Evolutionary conservation across 805 yeast species (phyloP).

Genomic region (Candida sithepensis): DNA sequence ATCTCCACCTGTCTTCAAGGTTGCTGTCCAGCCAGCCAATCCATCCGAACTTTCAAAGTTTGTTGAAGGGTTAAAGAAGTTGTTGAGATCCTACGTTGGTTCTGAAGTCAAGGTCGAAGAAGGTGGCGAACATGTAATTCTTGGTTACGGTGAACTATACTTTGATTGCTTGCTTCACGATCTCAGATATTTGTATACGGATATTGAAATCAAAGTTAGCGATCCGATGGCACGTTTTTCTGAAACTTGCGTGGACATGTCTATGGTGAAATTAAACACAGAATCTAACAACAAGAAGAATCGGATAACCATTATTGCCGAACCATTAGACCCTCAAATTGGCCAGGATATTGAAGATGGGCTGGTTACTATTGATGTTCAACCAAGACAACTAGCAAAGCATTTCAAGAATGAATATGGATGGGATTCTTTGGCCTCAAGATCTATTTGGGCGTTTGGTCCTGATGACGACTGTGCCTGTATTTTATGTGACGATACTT

Average conservation of each 20-base stretch:
- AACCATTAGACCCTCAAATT: constrained; percentile 61
- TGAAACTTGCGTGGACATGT: constrained; percentile 67
- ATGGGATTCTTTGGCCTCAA: constrained; percentile 83
- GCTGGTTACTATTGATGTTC: constrained; percentile 27
- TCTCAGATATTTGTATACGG: constrained; percentile 58
- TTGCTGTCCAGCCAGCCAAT: constrained; percentile 76
- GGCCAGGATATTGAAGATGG: constrained; percentile 54
- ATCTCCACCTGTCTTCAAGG: constrained; percentile 61
- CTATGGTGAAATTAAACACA: constrained; percentile 65
- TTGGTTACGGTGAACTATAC: constrained; percentile 85
- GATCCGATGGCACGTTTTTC: constrained; percentile 78
- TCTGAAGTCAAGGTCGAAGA: constrained; percentile 73
- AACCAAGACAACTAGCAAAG: constrained; percentile 46
- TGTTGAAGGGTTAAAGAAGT: constrained; percentile 61
- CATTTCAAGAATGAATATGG: constrained; percentile 52
- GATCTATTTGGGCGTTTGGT: constrained; percentile 79
- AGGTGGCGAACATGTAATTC: constrained; percentile 78
- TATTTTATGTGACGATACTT: constrained; percentile 61
- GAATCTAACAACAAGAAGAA: constrained; percentile 53
- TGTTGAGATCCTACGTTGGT: constrained; percentile 63
- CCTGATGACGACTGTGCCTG: constrained; percentile 56
- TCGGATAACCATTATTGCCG: constrained; percentile 67
- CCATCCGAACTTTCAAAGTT: constrained; percentile 78
- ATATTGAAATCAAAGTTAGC: constrained; percentile 73
- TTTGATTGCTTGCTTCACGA: constrained; percentile 82